Conservation (phyloP, 345 rosid genomes). For the Erysimum cheiranthoides region DNA sequence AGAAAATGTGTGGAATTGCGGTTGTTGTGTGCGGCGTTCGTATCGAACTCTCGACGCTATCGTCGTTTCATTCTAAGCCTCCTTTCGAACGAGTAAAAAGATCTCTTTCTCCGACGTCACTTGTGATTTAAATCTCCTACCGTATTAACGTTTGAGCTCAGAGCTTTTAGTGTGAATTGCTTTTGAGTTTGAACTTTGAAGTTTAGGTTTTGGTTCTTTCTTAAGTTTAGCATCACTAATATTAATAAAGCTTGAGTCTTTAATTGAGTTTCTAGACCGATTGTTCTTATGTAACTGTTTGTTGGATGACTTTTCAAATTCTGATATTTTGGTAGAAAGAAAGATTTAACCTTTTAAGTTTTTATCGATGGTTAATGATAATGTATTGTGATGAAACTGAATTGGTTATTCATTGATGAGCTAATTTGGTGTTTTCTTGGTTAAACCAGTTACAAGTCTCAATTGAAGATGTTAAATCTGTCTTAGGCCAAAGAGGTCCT, state of each 20-base stretch:
- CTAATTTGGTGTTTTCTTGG: slow-evolving; percentile 26
- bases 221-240: background rate
- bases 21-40: slow-evolving; percentile 61
- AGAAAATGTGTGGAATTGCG: slow-evolving; percentile 84
- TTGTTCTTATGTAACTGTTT: background rate
- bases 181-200: slow-evolving; percentile 5
- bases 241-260: slow-evolving; percentile 17
- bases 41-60: slow-evolving; percentile 50
- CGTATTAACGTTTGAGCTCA: background rate
- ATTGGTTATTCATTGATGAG: slow-evolving; percentile 3
- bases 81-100: slow-evolving; percentile 47
- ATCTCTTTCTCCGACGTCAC: background rate
- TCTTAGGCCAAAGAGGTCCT: slow-evolving; percentile 74
- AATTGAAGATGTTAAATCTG: slow-evolving; percentile 61
- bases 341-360: slow-evolving; percentile 2
- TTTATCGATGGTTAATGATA: background rate
- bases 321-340: background rate
- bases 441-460: slow-evolving; percentile 50
- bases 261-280: background rate
- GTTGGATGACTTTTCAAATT: slow-evolving; percentile 6
- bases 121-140: slow-evolving; percentile 9
- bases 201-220: background rate
- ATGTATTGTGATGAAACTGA: background rate
- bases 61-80: slow-evolving; percentile 34
- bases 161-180: background rate